These are phyloP conservation scores for Alternaria arbusti DNA, from an alignment of 2,329 filamentous ascomycete species.

Conservation along the genomic window DNA sequence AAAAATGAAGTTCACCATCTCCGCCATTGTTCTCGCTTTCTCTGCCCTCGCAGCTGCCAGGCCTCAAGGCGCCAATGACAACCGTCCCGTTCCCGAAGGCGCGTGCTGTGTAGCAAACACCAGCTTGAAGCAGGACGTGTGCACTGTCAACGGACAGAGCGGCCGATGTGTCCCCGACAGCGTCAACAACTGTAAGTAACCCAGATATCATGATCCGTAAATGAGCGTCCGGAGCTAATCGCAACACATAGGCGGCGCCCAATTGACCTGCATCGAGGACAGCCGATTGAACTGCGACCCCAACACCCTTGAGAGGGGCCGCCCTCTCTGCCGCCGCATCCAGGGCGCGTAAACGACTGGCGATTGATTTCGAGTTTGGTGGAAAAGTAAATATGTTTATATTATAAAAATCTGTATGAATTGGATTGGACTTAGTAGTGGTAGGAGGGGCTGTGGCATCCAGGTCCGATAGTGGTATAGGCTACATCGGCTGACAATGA, in stretches of 20 bases:
- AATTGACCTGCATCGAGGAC: slow-evolving; percentile 39
- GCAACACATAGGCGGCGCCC: slow-evolving; percentile 23
- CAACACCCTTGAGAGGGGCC: slow-evolving; percentile 31
- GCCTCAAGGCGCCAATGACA: slow-evolving; percentile 25
- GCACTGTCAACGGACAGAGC: slow-evolving; percentile 34
- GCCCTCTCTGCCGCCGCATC: slow-evolving; percentile 23
- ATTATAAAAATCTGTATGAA: slow-evolving; percentile 8
- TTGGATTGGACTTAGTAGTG: background rate
- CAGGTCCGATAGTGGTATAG: background rate
- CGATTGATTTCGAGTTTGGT: background rate
- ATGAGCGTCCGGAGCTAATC: background rate
- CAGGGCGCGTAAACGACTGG: background rate
- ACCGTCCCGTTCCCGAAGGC: slow-evolving; percentile 32
- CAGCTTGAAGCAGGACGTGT: slow-evolving; percentile 41
- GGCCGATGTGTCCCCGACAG: slow-evolving; percentile 36
- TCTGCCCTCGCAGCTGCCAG: slow-evolving; percentile 24
- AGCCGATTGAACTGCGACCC: slow-evolving; percentile 29
- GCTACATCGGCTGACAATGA: background rate
- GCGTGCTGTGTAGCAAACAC: slow-evolving; percentile 35
- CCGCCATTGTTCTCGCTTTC: slow-evolving; percentile 26
- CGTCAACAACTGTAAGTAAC: slow-evolving; percentile 31
- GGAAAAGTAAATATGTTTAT: background rate
- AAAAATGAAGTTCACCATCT: slow-evolving; percentile 33
- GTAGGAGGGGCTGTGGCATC: background rate
- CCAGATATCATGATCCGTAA: no score